phyloP scores from a whole-genome alignment of 768 basidiomycete species.

The Tulasnella sp. region DNA sequence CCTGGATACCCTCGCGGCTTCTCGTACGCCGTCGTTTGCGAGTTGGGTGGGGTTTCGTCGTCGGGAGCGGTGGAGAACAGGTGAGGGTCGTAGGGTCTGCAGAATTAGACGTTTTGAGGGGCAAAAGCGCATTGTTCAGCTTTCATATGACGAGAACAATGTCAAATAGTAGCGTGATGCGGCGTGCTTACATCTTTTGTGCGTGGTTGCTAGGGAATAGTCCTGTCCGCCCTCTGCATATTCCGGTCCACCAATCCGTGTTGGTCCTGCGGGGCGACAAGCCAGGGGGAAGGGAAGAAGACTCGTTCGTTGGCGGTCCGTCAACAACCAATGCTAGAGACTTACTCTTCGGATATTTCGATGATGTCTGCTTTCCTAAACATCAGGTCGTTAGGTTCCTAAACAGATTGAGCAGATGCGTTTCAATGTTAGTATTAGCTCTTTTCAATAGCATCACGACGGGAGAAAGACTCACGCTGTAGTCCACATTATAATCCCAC shows the following conservation, averaged over 20 bases:
- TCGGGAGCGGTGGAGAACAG: slow-evolving; percentile 8
- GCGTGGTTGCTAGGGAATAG: slow-evolving; percentile 14
- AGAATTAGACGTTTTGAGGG: background rate
- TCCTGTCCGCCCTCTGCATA: slow-evolving; percentile 1
- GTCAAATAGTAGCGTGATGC: background rate
- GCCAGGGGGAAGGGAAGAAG: background rate
- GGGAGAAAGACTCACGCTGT: background rate
- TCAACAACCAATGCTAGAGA: background rate
- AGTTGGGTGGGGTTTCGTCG: background rate
- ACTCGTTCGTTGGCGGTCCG: background rate
- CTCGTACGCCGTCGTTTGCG: background rate
- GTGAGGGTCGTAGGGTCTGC: slow-evolving; percentile 4
- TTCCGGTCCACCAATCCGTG: slow-evolving; percentile 12
- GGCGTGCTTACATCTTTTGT: background rate
- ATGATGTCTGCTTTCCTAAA: slow-evolving; percentile 11
- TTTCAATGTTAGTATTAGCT: background rate
- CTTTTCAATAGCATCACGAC: background rate
- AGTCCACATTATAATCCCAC: slow-evolving; percentile 10
- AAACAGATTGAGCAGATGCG: background rate
- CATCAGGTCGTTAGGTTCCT: slow-evolving; percentile 7
- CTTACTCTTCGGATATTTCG: slow-evolving; percentile 10
- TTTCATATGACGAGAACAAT: background rate
- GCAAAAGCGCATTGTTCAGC: background rate
- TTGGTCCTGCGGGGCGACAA: slow-evolving; percentile 2
- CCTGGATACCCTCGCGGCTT: background rate